Evolutionary conservation across 1,284 basidiomycete species (phyloP).

Genomic region (Tilletiaria anomala): DNA sequence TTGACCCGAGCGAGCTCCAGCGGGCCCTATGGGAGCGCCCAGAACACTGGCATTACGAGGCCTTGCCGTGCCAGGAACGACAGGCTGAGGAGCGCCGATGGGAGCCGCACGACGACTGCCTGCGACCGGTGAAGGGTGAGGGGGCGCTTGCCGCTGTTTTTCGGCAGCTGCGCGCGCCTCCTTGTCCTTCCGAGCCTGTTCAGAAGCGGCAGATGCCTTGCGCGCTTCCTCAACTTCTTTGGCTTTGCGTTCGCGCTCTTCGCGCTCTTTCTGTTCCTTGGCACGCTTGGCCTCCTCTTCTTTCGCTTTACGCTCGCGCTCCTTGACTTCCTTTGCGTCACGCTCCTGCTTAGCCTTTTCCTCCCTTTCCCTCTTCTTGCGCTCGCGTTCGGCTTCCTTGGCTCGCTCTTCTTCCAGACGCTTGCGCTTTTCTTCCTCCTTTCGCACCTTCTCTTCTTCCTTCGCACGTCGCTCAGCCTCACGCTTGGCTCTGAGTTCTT

Average conservation of each 20-base stretch:
- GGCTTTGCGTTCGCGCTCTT: slow-evolving; percentile 24
- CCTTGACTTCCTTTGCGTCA: slow-evolving; percentile 12
- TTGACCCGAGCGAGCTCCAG: no score
- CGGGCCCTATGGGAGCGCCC: not conserved
- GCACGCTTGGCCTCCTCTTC: slow-evolving; percentile 46
- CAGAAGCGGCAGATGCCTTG: slow-evolving; percentile 43
- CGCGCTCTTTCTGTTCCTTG: slow-evolving; percentile 5
- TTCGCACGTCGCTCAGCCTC: slow-evolving; percentile 59
- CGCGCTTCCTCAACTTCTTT: slow-evolving; percentile 51
- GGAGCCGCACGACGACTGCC: not conserved
- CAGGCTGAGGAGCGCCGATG: not conserved
- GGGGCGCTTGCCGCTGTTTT: slow-evolving; percentile 47
- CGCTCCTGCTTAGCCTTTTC: slow-evolving; percentile 52
- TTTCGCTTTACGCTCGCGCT: slow-evolving; percentile 30
- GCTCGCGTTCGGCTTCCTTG: slow-evolving; percentile 45
- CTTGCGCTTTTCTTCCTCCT: slow-evolving; percentile 44
- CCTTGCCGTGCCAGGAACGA: not conserved
- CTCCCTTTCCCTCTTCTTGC: slow-evolving; percentile 53
- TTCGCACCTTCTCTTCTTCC: slow-evolving; percentile 56
- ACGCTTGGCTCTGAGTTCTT: slow-evolving; percentile 56
- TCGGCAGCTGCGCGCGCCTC: slow-evolving; percentile 42
- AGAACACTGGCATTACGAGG: not conserved
- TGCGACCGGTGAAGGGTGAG: not conserved
- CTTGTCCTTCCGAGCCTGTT: slow-evolving; percentile 46
- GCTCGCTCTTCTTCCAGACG: slow-evolving; percentile 44